These are phyloP conservation scores for Tetrahymena malaccensis DNA, from an alignment of 73 alveolate genomes.

Conservation along the genomic window DNA sequence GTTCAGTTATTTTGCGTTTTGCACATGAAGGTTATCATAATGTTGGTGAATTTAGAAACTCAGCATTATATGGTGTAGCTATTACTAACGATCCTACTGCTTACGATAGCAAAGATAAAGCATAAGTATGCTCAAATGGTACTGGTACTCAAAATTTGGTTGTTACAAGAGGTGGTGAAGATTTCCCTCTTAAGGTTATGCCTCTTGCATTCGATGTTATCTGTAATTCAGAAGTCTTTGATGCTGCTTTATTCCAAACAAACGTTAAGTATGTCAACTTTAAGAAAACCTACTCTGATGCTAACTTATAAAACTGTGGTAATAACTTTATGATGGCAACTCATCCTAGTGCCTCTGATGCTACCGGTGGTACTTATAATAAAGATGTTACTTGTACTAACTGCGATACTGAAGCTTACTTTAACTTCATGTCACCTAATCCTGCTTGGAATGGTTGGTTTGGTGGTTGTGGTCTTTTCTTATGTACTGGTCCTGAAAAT, in stretches of 20 bases:
- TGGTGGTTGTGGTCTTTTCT: constrained; percentile 41
- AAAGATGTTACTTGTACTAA: constrained; percentile 7
- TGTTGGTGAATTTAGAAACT: neutral
- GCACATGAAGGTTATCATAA: neutral
- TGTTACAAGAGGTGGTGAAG: neutral
- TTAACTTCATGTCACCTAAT: constrained; percentile 17
- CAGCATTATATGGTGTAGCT: neutral
- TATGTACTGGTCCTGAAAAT: constrained; percentile 24
- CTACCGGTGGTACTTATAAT: constrained; percentile 12
- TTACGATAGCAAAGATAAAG: neutral
- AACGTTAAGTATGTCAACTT: constrained; percentile 1
- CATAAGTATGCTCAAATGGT: neutral
- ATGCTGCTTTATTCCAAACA: constrained; percentile 1
- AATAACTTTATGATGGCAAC: constrained; percentile 12
- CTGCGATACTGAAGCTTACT: constrained; percentile 11
- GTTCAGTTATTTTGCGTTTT: neutral
- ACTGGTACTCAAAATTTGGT: constrained; percentile 5
- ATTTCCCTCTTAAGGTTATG: neutral
- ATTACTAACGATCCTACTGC: neutral
- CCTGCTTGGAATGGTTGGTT: constrained; percentile 21
- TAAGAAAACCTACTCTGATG: neutral
- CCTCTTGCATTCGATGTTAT: constrained; percentile 11
- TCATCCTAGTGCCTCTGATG: constrained; percentile 11
- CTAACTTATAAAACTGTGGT: neutral
- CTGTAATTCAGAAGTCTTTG: neutral